These are phyloP conservation scores for Fraxinus floribunda DNA, from an alignment of 305 asterid genomes.

Conservation along the genomic window DNA sequence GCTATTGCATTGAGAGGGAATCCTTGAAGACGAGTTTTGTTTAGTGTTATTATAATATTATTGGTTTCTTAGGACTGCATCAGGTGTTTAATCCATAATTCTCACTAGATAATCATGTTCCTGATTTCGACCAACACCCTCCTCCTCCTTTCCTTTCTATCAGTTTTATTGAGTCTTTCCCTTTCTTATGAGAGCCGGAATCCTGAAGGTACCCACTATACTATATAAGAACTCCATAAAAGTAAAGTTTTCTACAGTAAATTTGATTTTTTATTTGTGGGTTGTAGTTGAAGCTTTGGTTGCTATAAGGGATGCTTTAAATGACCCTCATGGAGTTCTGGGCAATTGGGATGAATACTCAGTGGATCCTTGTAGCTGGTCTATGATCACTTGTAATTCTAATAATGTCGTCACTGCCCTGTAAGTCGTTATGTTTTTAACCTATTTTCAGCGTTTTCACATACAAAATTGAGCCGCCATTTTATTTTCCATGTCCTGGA, in stretches of 20 bases:
- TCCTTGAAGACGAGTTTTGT: background rate
- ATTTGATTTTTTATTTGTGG: slow-evolving; percentile 1
- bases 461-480: background rate
- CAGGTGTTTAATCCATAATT: background rate
- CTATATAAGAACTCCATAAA: background rate
- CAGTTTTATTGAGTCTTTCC: slow-evolving; percentile 33
- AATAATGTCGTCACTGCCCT: slow-evolving; percentile 76
- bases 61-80: background rate
- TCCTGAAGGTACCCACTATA: slow-evolving; percentile 66
- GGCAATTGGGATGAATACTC: slow-evolving; percentile 91
- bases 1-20: background rate
- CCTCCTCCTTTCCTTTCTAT: slow-evolving; percentile 30
- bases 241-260: background rate
- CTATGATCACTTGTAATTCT: slow-evolving; percentile 86
- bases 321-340: slow-evolving; percentile 85
- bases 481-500: slow-evolving; percentile 15
- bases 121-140: slow-evolving; percentile 11
- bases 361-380: slow-evolving; percentile 98
- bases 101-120: slow-evolving; percentile 44
- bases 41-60: background rate
- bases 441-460: background rate
- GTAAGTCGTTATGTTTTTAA: slow-evolving; percentile 35
- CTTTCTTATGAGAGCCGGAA: slow-evolving; percentile 65
- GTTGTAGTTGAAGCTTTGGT: slow-evolving; percentile 73
- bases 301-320: slow-evolving; percentile 47